Conservation (phyloP, 306 rosid genomes). For the Rubus idaeus region DNA sequence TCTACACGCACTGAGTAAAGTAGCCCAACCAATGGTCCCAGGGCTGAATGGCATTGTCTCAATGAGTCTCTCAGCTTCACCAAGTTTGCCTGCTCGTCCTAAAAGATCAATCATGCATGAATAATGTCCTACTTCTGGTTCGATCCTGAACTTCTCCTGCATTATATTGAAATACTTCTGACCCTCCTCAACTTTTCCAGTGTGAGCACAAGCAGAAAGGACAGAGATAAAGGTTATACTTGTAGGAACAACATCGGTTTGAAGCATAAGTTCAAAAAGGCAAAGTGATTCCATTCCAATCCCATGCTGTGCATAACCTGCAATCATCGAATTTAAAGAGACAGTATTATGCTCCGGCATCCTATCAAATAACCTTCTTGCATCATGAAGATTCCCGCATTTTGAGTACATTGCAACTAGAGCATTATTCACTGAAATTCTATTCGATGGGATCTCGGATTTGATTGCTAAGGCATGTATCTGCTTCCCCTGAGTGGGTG, state of each 20-base stretch:
- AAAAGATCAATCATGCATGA: constrained; percentile 86
- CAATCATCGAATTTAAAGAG: constrained; percentile 71
- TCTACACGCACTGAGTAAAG: constrained; percentile 81
- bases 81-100: constrained; percentile 72
- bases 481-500: constrained; percentile 72
- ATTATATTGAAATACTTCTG: constrained; percentile 64
- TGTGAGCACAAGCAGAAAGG: constrained; percentile 77
- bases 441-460: constrained; percentile 64
- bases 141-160: constrained; percentile 64
- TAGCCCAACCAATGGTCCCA: constrained; percentile 69
- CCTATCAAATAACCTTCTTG: constrained; percentile 61
- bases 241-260: constrained; percentile 48
- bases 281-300: constrained; percentile 51
- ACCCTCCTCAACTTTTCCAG: constrained; percentile 78
- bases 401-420: constrained; percentile 80
- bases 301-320: constrained; percentile 81
- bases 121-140: constrained; percentile 71
- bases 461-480: constrained; percentile 70
- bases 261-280: constrained; percentile 72
- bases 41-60: constrained; percentile 74
- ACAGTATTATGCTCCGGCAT: constrained; percentile 67
- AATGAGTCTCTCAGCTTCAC: constrained; percentile 68
- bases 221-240: constrained; percentile 67
- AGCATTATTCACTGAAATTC: constrained; percentile 73
- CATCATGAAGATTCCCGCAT: constrained; percentile 75